These are phyloP conservation scores for Theileria sp. DNA, from an alignment of 169 alveolate genomes.

Conservation along the genomic window DNA sequence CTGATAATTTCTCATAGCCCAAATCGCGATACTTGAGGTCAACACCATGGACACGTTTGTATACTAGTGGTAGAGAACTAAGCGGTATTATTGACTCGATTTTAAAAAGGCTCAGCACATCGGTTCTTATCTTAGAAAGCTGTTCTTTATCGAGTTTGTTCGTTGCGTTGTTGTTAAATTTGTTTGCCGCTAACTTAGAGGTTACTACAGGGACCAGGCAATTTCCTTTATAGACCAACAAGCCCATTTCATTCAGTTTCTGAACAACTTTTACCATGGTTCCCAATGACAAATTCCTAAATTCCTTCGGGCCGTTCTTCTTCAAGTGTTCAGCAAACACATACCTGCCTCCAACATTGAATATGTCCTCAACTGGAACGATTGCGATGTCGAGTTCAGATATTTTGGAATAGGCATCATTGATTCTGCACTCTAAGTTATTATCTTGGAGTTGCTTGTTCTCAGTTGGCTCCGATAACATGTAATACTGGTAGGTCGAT, in stretches of 20 bases:
- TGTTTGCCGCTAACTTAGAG: slow-evolving; percentile 48
- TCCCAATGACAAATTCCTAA: slow-evolving; percentile 68
- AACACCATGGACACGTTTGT: slow-evolving; percentile 56
- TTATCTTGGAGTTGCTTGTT: neutral
- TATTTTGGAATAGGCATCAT: neutral
- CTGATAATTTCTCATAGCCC: slow-evolving; percentile 71
- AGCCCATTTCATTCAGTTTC: slow-evolving; percentile 60
- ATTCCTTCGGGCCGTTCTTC: slow-evolving; percentile 65
- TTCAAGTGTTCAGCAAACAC: slow-evolving; percentile 68
- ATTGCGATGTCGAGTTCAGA: slow-evolving; percentile 2
- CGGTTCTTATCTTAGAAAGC: neutral
- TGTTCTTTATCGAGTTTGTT: neutral
- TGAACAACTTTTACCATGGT: slow-evolving; percentile 69
- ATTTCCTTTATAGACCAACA: slow-evolving; percentile 64
- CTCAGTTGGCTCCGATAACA: neutral
- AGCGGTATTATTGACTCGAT: slow-evolving; percentile 18
- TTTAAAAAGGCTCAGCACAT: neutral
- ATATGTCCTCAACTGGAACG: slow-evolving; percentile 19
- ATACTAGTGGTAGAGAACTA: slow-evolving; percentile 62
- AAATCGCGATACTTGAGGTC: slow-evolving; percentile 58
- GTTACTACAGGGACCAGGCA: slow-evolving; percentile 69
- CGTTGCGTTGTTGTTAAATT: neutral
- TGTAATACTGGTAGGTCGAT: slow-evolving; percentile 4
- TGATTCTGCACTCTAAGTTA: neutral
- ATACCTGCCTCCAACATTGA: slow-evolving; percentile 67